Evolutionary conservation across 2,329 filamentous ascomycete species (phyloP).

Genomic region (Arthrobotrys musiformis): DNA sequence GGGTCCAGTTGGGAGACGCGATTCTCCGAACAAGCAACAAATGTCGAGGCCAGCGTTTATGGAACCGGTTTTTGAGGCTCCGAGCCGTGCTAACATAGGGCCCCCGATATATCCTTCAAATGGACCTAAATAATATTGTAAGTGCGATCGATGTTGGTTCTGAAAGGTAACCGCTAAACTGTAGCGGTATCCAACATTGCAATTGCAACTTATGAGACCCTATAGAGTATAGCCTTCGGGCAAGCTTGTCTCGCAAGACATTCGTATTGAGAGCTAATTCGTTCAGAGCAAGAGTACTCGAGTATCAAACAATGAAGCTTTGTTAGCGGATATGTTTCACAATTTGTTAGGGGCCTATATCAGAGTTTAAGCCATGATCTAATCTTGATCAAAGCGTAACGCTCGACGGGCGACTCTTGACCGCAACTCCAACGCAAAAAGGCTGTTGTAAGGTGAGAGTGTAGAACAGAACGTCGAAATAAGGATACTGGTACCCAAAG

Average conservation of each 20-base stretch:
- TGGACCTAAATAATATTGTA: no score
- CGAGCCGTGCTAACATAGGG: no score
- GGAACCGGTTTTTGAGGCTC: no score
- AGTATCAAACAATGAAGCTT: not conserved
- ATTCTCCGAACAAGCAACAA: not conserved
- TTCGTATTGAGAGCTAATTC: not conserved
- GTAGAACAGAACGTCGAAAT: not conserved
- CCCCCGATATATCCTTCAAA: no score
- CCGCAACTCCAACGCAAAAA: slow-evolving; percentile 15
- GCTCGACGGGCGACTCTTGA: not conserved
- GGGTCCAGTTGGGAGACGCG: not conserved
- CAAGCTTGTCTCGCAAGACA: not conserved
- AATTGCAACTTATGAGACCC: no score
- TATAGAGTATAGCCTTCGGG: not conserved
- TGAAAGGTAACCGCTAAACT: no score
- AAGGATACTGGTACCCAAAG: not conserved
- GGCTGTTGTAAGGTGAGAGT: slow-evolving; percentile 1
- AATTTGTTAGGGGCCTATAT: not conserved
- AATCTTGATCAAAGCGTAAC: slow-evolving; percentile 10
- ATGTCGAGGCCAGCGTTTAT: no score
- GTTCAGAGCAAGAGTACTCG: not conserved
- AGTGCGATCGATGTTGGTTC: no score
- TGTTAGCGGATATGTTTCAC: slow-evolving; percentile 9
- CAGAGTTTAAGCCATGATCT: slow-evolving; percentile 9
- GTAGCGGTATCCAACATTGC: not conserved